Evolutionary conservation across 306 rosid genomes (phyloP).

Genomic region (Abrus pulchellus): DNA sequence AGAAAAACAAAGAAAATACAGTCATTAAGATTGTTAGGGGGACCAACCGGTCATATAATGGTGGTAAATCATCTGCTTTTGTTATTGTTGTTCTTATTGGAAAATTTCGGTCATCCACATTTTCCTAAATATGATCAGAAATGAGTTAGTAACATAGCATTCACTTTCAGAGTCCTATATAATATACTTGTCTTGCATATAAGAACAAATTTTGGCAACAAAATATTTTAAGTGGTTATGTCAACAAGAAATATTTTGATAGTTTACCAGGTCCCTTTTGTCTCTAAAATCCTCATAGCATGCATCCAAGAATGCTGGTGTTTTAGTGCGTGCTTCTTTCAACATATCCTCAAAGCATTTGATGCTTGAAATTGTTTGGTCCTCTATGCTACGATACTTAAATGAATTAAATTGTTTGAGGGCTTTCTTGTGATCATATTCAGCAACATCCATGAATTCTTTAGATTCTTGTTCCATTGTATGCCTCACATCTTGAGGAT

Average conservation of each 20-base stretch:
- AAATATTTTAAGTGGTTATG: conserved; percentile 17
- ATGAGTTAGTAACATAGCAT: conserved; percentile 31
- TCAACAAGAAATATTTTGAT: conserved; percentile 39
- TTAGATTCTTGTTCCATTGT: conserved; percentile 40
- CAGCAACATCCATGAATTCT: conserved; percentile 42
- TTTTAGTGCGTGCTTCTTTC: conserved; percentile 50
- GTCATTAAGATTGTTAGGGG: conserved; percentile 22
- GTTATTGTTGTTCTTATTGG: conserved; percentile 39
- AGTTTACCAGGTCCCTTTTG: conserved; percentile 55
- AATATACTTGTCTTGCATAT: conserved; percentile 2
- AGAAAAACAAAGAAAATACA: conserved; percentile 33
- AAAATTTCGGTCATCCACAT: conserved; percentile 43
- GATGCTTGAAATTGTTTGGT: conserved; percentile 49
- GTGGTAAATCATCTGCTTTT: conserved; percentile 48
- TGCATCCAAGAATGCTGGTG: conserved; percentile 54
- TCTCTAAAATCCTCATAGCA: conserved; percentile 48
- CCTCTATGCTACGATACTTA: conserved; percentile 41
- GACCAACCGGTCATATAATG: conserved; percentile 51
- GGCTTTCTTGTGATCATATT: conserved; percentile 47
- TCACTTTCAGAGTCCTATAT: conserved; percentile 4
- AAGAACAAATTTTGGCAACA: conserved; percentile 35
- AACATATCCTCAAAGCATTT: conserved; percentile 52
- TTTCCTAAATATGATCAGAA: conserved; percentile 50
- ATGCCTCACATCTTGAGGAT: conserved; percentile 50
- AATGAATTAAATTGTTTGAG: conserved; percentile 37